Evolutionary conservation across 2,329 filamentous ascomycete genomes (phyloP).

Genomic region (Orbilia brochopaga): DNA sequence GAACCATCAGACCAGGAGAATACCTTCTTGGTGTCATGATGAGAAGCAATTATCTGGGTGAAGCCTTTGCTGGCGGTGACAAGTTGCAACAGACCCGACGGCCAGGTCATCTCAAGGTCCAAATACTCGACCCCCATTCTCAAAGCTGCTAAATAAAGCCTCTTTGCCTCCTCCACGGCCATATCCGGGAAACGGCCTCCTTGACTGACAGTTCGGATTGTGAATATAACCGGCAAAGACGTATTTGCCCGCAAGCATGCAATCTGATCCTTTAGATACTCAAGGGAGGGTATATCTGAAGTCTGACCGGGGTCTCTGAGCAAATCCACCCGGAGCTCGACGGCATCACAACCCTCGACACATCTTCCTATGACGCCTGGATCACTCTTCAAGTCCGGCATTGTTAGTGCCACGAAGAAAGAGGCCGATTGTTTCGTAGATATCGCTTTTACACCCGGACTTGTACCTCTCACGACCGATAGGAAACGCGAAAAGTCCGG

Average conservation of each 20-base stretch:
- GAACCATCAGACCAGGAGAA: conserved; percentile 91
- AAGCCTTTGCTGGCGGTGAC: conserved; percentile 71
- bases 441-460: conserved; percentile 64
- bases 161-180: conserved; percentile 71
- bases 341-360: conserved; percentile 84
- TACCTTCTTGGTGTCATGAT: conserved; percentile 81
- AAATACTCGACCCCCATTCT: conserved; percentile 89
- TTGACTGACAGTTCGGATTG: conserved; percentile 81
- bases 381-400: conserved; percentile 69
- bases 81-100: conserved; percentile 73
- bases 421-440: conserved; percentile 72
- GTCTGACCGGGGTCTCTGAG: conserved; percentile 71
- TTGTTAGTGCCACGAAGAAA: conserved; percentile 90
- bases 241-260: conserved; percentile 75
- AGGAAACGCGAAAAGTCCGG: conserved; percentile 77
- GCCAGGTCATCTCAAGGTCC: conserved; percentile 87
- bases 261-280: conserved; percentile 82
- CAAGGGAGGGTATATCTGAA: conserved; percentile 67
- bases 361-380: conserved; percentile 68
- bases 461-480: conserved; percentile 70
- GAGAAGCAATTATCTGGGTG: conserved; percentile 89
- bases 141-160: conserved; percentile 78
- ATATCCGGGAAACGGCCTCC: conserved; percentile 86
- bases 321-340: conserved; percentile 91
- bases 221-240: conserved; percentile 86